Conservation (phyloP, 129 eudicot species). For the Calendula officinalis region DNA sequence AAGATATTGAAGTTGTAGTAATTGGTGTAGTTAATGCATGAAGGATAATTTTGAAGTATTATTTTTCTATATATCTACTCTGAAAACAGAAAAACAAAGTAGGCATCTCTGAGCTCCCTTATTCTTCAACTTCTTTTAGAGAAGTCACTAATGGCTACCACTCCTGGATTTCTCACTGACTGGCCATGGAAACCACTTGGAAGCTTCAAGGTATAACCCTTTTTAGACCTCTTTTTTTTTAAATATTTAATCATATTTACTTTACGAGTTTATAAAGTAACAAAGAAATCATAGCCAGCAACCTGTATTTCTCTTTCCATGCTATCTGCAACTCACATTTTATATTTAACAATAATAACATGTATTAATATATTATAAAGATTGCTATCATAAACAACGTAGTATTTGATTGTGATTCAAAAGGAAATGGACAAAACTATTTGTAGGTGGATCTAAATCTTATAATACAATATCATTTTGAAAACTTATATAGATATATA, state of each 20-base stretch:
- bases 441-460: no score
- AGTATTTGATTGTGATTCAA: no score
- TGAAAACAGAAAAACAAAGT: neutral
- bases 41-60: neutral
- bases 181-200: conserved; percentile 98
- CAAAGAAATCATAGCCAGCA: no score
- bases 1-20: neutral
- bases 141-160: conserved; percentile 59
- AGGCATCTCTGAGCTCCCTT: neutral
- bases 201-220: conserved; percentile 56
- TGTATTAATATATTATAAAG: no score
- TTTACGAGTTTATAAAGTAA: neutral
- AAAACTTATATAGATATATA: no score
- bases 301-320: no score
- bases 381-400: no score
- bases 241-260: neutral
- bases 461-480: no score
- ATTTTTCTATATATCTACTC: conserved; percentile 16
- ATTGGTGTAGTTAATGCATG: conserved; percentile 17
- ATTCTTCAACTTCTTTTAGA: conserved; percentile 11
- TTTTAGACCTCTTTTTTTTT: neutral
- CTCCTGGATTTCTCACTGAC: conserved; percentile 76
- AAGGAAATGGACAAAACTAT: no score
- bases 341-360: no score
- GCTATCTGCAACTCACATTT: no score